These are phyloP conservation scores for Emmonsiellopsis sp. DNA, from an alignment of 2,329 filamentous ascomycete genomes.

Conservation along the genomic window DNA sequence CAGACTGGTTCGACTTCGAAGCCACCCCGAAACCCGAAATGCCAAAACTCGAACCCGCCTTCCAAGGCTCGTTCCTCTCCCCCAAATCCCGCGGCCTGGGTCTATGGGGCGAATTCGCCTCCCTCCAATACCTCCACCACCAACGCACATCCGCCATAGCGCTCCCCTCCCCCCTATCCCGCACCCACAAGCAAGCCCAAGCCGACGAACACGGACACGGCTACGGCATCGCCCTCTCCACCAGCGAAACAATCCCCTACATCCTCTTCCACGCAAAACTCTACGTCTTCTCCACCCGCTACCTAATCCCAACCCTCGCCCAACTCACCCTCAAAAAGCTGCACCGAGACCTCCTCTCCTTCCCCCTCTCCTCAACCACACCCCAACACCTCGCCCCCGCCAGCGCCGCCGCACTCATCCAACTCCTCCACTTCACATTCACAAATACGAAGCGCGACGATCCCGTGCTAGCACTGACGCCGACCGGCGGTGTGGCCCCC, in stretches of 20 bases:
- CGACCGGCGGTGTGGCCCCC: too few species aligned
- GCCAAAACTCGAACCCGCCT: constrained; percentile 10
- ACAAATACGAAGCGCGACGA: constrained; percentile 30
- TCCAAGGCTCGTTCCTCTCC: constrained; percentile 20
- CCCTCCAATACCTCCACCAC: constrained; percentile 25
- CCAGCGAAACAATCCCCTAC: constrained; percentile 20
- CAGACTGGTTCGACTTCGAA: constrained; percentile 9
- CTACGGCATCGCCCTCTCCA: constrained; percentile 6
- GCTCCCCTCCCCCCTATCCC: constrained; percentile 6
- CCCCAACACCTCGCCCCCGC: constrained; percentile 4
- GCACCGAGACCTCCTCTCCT: constrained; percentile 25
- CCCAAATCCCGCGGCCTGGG: constrained; percentile 22
- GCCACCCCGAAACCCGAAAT: constrained; percentile 5
- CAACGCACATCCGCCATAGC: constrained; percentile 6
- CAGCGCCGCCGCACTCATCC: constrained; percentile 26
- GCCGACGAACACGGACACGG: background rate
- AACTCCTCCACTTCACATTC: constrained; percentile 31
- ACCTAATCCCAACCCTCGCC: constrained; percentile 30
- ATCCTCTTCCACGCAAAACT: constrained; percentile 35
- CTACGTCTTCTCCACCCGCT: constrained; percentile 34
- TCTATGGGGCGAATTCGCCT: constrained; percentile 30
- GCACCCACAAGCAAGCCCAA: background rate
- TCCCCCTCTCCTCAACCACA: constrained; percentile 15
- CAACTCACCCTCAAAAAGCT: constrained; percentile 32
- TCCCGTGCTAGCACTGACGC: constrained; percentile 23